Evolutionary conservation across 164 flowering plant species (phyloP), one percentile per base, ranked within the genome.

Genomic region (Liriodendron chinense): DNA sequence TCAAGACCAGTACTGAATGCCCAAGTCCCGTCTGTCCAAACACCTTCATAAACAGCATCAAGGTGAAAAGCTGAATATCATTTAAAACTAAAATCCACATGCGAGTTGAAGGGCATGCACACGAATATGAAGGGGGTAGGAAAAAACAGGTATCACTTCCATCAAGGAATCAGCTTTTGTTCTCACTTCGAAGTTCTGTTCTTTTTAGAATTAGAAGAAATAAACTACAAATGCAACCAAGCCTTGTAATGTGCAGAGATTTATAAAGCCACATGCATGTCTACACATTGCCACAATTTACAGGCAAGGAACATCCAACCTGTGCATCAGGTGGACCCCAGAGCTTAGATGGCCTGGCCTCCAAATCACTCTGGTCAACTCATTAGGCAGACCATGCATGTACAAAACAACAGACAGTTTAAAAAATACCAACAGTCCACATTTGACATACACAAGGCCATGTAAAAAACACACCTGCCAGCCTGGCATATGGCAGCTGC

Each of bases 11-110:
- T 88, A 61, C 96, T 88, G 69, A 96, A 96, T 10, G 84, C 94
- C 98, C 97, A 94, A 68, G 43, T 79, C 53, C 97, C 99, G 77
- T 96, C 98, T 12, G 97, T 88, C 99, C 98, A 96, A 78, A 96
- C 84, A 69, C 98, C 99, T 96, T 65, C 82, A 84, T 4, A 74
- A 69, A 74, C 14, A 72, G 48, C 67, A 68, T 13, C 47, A 26
- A 48, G 71, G 73, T 61, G 28, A 78, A 73, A 64, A 25, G 6
- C 43, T 0, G 43, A 34, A 34, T 28, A 28, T 28, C 34, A 4
- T 28, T 28, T 28, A 28, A 28, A 2, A 28, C 1, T 1, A 28
- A 28, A 28, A 28, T 53, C 12, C 57, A 53, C 57, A 53, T 28
- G 34, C 43, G 43, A 34, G 59, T 16, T 53, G 59, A 10, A 53